Percentiles rank a stretch among this genome's conserved stretches.
These are phyloP conservation scores for Vanderwaltozyma tropicalis DNA, from an alignment of 805 yeast genomes.

Conservation along the genomic window DNA sequence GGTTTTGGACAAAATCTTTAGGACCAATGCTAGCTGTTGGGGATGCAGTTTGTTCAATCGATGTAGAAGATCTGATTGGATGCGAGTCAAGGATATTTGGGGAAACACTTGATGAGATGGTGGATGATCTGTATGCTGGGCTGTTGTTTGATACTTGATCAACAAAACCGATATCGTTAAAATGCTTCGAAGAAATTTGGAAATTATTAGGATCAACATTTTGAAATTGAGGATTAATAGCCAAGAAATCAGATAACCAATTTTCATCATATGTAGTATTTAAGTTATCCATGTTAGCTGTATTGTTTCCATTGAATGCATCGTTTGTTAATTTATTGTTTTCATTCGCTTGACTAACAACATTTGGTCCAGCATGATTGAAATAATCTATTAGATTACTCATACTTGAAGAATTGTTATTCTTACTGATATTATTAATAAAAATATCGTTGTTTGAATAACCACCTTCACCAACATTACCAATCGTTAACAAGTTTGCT, in stretches of 20 bases:
- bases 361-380: not conserved
- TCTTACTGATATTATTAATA: slow-evolving; percentile 1
- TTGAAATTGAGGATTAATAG: slow-evolving; percentile 3
- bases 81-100: not conserved
- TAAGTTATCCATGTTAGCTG: not conserved
- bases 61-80: not conserved
- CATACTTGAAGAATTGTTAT: slow-evolving; percentile 4
- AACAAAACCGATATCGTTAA: slow-evolving; percentile 49
- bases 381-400: slow-evolving; percentile 4
- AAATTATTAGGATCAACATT: slow-evolving; percentile 29
- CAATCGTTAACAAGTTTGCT: slow-evolving; percentile 1
- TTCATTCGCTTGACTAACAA: not conserved
- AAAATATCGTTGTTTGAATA: slow-evolving; percentile 1
- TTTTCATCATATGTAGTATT: slow-evolving; percentile 14
- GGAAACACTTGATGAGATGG: not conserved
- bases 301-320: not conserved
- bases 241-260: slow-evolving; percentile 61
- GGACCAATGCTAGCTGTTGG: not conserved
- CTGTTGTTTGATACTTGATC: not conserved
- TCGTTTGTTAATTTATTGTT: no score
- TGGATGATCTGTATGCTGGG: not conserved
- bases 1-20: not conserved
- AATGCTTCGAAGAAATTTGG: slow-evolving; percentile 34
- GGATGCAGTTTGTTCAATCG: slow-evolving; percentile 1
- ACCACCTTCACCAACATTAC: slow-evolving; percentile 3